phyloP scores from a whole-genome alignment of 108 stramenopile species.

The Parietichytrium sp. region DNA sequence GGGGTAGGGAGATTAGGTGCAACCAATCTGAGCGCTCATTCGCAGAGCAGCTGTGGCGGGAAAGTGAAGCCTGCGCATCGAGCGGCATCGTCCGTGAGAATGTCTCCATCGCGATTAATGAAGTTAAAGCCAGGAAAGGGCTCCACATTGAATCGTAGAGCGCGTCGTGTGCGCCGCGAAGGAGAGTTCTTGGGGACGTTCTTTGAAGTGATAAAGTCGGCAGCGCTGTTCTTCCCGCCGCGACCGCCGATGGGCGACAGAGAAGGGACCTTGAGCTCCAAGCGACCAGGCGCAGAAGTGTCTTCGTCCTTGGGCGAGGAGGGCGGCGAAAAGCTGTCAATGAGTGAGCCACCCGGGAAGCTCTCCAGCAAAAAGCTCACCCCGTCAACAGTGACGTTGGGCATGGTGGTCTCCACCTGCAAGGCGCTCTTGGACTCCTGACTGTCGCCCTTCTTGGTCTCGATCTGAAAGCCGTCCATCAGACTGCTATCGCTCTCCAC shows the following conservation, averaged over 20 bases:
- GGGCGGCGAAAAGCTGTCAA: background rate
- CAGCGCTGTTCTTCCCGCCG: too few relatives aligned
- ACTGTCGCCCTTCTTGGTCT: background rate
- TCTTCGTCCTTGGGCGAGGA: too few relatives aligned
- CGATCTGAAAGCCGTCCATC: too few relatives aligned
- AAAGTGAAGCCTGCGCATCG: conserved; percentile 19
- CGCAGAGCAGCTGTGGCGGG: background rate
- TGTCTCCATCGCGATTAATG: background rate
- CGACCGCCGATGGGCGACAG: too few relatives aligned
- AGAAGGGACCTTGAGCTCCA: too few relatives aligned
- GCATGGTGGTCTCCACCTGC: background rate
- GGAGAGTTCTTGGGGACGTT: too few relatives aligned
- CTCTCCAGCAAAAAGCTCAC: conserved; percentile 10
- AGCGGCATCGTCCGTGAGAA: background rate
- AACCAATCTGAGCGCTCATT: too few relatives aligned
- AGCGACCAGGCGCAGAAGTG: too few relatives aligned
- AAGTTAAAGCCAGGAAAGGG: conserved; percentile 13
- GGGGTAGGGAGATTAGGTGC: too few relatives aligned
- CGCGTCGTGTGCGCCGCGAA: background rate
- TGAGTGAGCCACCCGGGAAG: conserved; percentile 7
- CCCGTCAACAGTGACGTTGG: background rate
- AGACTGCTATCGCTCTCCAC: background rate
- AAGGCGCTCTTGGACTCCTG: background rate
- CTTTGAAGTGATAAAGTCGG: too few relatives aligned
- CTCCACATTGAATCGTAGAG: background rate